These are phyloP conservation scores for Populus euphratica DNA, from an alignment of 345 rosid genomes.

Conservation along the genomic window DNA sequence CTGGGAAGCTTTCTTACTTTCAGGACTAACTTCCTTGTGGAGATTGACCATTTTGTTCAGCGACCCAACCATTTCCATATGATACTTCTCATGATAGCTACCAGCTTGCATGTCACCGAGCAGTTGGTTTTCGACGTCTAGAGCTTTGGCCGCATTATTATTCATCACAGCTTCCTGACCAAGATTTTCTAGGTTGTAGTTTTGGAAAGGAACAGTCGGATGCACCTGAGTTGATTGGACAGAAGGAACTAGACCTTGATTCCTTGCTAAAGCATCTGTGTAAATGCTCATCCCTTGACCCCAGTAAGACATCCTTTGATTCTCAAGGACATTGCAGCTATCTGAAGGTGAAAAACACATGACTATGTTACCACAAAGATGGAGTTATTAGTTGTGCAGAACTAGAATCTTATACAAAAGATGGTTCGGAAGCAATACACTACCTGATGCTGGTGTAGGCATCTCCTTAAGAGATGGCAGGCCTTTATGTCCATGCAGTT, in stretches of 20 bases:
- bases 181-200: background rate
- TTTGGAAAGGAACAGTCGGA: background rate
- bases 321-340: conserved; percentile 3
- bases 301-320: background rate
- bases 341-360: conserved; percentile 23
- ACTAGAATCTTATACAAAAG: background rate
- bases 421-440: too few species aligned
- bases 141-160: background rate
- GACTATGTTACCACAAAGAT: conserved; percentile 20
- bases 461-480: background rate
- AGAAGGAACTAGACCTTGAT: background rate
- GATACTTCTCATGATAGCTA: background rate
- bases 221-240: background rate
- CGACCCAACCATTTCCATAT: background rate
- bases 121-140: background rate
- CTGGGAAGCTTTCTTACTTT: background rate
- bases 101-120: background rate
- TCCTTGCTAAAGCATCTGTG: background rate
- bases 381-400: conserved; percentile 7
- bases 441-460: conserved; percentile 31
- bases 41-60: background rate
- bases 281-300: conserved; percentile 7
- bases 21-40: background rate
- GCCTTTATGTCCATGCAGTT: background rate
- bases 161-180: background rate